These are phyloP conservation scores for Citrus sp. DNA, from an alignment of 345 rosid species.

Conservation along the genomic window DNA sequence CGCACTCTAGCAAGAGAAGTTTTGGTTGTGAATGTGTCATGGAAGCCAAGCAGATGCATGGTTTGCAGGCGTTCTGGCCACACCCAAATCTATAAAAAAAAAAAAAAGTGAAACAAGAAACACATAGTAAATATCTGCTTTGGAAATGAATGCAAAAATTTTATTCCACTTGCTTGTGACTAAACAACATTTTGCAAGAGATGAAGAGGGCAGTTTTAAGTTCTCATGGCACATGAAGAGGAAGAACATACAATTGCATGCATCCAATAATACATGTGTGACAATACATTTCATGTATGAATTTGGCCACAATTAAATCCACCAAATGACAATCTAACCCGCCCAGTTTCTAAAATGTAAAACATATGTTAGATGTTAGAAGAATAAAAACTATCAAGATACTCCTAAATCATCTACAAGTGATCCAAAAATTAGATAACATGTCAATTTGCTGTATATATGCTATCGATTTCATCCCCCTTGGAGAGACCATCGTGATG, in stretches of 20 bases:
- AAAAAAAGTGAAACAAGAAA: conserved; percentile 3
- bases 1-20: conserved; percentile 69
- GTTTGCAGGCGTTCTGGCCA: conserved; percentile 88
- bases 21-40: conserved; percentile 65
- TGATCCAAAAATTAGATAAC: background rate
- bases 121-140: background rate
- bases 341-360: background rate
- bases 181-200: background rate
- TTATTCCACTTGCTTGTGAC: background rate
- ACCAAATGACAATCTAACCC: background rate
- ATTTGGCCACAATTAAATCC: background rate
- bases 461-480: background rate
- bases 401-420: background rate
- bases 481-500: background rate
- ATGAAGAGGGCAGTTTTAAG: background rate
- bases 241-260: background rate
- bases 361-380: background rate
- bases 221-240: background rate
- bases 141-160: background rate
- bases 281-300: background rate
- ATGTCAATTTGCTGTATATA: background rate
- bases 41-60: conserved; percentile 71
- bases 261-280: background rate
- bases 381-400: background rate
- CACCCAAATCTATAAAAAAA: conserved; percentile 63